A percentile compares a stretch with the other conserved stretches of the same genome.
Evolutionary conservation across 2,329 filamentous ascomycete species (phyloP).

Genomic region (Botrytis fragariae): DNA sequence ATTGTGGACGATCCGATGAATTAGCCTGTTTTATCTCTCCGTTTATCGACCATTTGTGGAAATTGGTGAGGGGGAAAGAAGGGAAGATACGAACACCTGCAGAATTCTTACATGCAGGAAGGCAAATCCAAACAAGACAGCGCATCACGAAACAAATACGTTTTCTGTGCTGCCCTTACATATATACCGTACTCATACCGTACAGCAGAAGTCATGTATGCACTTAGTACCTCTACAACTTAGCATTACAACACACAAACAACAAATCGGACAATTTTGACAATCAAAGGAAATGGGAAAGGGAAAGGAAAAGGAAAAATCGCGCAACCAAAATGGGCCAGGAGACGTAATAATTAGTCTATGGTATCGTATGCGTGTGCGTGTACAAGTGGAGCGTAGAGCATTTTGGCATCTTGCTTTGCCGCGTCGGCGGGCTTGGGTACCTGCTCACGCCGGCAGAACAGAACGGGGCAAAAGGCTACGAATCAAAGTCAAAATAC

Average conservation of each 20-base stretch:
- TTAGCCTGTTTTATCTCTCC: not conserved
- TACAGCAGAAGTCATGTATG: not conserved
- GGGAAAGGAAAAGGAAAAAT: not conserved
- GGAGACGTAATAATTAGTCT: not conserved
- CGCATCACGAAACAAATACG: not conserved
- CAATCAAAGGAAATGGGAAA: not conserved
- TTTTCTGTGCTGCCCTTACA: not conserved
- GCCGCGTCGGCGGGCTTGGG: not conserved
- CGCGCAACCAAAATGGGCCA: not conserved
- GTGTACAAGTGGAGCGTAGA: not conserved
- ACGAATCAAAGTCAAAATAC: not conserved
- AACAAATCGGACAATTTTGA: not conserved
- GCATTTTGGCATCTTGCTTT: not conserved
- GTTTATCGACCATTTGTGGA: not conserved
- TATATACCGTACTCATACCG: not conserved
- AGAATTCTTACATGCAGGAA: not conserved
- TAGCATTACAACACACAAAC: not conserved
- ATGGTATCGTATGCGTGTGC: not conserved
- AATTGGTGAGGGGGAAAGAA: not conserved
- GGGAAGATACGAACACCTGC: not conserved
- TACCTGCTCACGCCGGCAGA: not conserved
- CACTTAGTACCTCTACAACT: not conserved
- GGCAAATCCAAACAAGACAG: not conserved
- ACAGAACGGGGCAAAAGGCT: not conserved
- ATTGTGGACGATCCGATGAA: not conserved